These are phyloP conservation scores for Akebia trifoliata DNA, from an alignment of 164 flowering plant species.

Conservation along the genomic window DNA sequence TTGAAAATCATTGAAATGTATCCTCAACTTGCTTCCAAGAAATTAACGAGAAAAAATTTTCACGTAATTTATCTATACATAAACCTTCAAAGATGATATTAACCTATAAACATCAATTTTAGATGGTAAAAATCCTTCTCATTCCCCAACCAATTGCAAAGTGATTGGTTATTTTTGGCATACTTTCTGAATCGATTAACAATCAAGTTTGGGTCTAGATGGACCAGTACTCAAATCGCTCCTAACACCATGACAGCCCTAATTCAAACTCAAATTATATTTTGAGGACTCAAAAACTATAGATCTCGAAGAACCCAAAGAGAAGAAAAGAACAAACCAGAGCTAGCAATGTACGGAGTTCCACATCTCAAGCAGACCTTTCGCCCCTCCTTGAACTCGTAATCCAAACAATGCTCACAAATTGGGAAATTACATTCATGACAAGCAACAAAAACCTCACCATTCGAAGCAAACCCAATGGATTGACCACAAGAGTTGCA, in stretches of 20 bases:
- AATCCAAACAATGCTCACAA: constrained; percentile 64
- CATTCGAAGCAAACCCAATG: constrained; percentile 48
- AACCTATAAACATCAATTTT: no score
- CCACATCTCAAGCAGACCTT: constrained; percentile 70
- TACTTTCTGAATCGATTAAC: no score
- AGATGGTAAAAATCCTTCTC: no score
- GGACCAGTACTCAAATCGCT: no score
- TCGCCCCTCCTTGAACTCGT: constrained; percentile 69
- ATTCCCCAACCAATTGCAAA: no score
- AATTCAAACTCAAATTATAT: neutral
- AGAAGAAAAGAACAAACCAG: constrained; percentile 6
- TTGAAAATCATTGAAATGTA: neutral
- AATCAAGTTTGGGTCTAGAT: no score
- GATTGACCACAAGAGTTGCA: constrained; percentile 81
- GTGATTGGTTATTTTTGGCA: no score
- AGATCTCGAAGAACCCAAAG: neutral
- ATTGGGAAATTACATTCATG: constrained; percentile 75
- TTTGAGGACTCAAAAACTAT: neutral
- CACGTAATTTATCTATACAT: neutral
- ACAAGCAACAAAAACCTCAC: constrained; percentile 77
- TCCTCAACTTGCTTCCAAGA: neutral
- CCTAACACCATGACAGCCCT: neutral
- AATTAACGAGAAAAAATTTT: neutral
- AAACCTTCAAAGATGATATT: neutral
- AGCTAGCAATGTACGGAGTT: constrained; percentile 42